phyloP scores from a whole-genome alignment of 75 land plant genomes.

The Picea glauca region DNA sequence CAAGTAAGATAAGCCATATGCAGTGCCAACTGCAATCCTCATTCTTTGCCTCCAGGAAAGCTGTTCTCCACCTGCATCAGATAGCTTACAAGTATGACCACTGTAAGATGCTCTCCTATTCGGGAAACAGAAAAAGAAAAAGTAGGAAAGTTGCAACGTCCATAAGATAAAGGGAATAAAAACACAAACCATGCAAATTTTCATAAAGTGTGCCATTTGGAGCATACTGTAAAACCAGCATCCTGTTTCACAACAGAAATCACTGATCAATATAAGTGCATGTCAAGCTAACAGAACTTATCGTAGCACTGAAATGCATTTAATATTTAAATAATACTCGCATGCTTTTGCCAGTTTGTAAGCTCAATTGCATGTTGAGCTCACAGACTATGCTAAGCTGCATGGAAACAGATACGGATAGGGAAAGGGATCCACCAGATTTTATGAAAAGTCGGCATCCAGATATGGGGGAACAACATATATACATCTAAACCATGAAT shows the following conservation, averaged over 20 bases:
- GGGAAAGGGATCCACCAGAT: too few relatives aligned
- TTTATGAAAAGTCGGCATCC: too few relatives aligned
- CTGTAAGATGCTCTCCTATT: background rate
- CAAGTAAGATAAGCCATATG: constrained; percentile 28
- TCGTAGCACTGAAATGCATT: background rate
- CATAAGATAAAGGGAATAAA: background rate
- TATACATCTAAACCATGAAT: too few relatives aligned
- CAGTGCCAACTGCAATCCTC: constrained; percentile 27
- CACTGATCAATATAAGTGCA: constrained; percentile 1
- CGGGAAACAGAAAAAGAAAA: constrained; percentile 1
- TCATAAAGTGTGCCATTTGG: constrained; percentile 31
- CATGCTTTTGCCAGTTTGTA: background rate
- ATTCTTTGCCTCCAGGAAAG: constrained; percentile 38
- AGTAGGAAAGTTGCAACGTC: background rate
- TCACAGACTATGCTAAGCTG: background rate
- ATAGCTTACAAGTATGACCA: background rate
- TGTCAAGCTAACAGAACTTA: background rate
- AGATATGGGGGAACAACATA: too few relatives aligned
- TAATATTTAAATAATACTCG: background rate
- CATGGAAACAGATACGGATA: too few relatives aligned
- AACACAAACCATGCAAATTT: constrained; percentile 18
- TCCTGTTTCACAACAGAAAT: constrained; percentile 19
- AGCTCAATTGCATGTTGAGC: background rate
- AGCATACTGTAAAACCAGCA: constrained; percentile 31
- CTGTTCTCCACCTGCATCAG: constrained; percentile 15